Percentiles rank a stretch among this genome's conserved stretches.
These are phyloP conservation scores for Aaosphaeria arxii DNA, from an alignment of 2,329 filamentous ascomycete genomes.

Conservation along the genomic window DNA sequence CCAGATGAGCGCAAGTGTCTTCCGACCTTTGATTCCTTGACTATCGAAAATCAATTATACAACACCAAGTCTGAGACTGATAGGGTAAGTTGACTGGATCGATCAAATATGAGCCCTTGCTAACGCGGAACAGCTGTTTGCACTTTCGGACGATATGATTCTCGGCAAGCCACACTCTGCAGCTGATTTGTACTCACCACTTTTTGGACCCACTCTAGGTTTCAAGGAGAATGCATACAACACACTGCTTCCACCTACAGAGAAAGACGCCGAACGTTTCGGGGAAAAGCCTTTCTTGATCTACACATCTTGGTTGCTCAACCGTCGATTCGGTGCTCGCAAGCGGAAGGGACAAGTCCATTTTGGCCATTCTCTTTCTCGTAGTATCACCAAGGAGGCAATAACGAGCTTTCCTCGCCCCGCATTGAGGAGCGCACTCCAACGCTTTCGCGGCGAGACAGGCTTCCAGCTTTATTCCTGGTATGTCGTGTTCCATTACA, in stretches of 20 bases:
- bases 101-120: background rate
- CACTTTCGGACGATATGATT: constrained; percentile 46
- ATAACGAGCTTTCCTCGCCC: constrained; percentile 43
- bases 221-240: constrained; percentile 46
- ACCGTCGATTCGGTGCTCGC: constrained; percentile 45
- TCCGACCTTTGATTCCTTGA: constrained; percentile 45
- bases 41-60: constrained; percentile 45
- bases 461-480: constrained; percentile 45
- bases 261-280: constrained; percentile 32
- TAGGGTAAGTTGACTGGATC: constrained; percentile 13
- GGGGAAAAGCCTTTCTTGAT: constrained; percentile 46
- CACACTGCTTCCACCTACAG: constrained; percentile 33
- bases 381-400: constrained; percentile 39
- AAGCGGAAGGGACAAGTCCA: constrained; percentile 44
- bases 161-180: constrained; percentile 42
- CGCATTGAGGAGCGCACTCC: constrained; percentile 38
- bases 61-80: constrained; percentile 43
- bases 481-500: constrained; percentile 45
- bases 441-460: constrained; percentile 44
- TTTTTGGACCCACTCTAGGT: constrained; percentile 43
- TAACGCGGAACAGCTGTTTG: constrained; percentile 31
- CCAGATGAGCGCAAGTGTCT: constrained; percentile 37
- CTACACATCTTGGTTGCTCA: constrained; percentile 46
- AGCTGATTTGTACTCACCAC: constrained; percentile 44
- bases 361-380: constrained; percentile 42